Base-by-base conservation (phyloP, 2,329 filamentous ascomycete genomes). In the Corinectria fuckeliana region DNA sequence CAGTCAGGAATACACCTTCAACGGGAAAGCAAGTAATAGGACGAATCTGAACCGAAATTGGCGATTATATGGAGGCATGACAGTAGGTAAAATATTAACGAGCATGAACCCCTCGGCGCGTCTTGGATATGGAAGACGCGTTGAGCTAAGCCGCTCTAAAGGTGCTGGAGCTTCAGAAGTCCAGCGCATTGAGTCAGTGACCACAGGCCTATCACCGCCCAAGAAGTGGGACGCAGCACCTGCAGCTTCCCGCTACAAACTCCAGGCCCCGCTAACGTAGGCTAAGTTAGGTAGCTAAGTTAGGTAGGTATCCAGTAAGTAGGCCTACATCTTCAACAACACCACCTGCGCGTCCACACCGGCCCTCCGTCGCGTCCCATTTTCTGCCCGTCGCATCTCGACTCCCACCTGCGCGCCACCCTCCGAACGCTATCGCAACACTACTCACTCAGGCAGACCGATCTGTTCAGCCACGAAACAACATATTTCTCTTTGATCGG, bases 301-400 rank as follows among this genome's bases (percentile, higher is more conserved):
- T n/a, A n/a, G n/a, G n/a, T n/a, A n/a, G n/a, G n/a, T n/a, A n/a
- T n/a, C n/a, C n/a, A n/a, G n/a, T n/a, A n/a, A 42, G 23, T 20
- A 14, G 38, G 20, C 23, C 26, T 50, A 32, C 34, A 36, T 18
- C 32, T n/a, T 16, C 54, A 55, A 62, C 50, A 69, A 69, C 67
- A 68, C 50, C 57, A 36, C 32, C 58, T 62, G 56, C 66, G 60
- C 68, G 68, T 67, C 60, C 61, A 52, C 52, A 61, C 32, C 18
- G 32, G 25, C 41, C 47, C 3, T 56, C 50, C 41, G 53, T 51
- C 67, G 67, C 67, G 67, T 69, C 50, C 23, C 28, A 38, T 58
- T 59, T 58, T 44, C 62, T 55, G 49, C 10, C 50, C 48, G 50
- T 45, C 56, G 50, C 55, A 60, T 60, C 45, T 36, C 47, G 34